Evolutionary conservation across 2,329 filamentous ascomycete genomes (phyloP), one percentile per base, ranked within the genome.

Genomic region (Aspergillus ibericus): DNA sequence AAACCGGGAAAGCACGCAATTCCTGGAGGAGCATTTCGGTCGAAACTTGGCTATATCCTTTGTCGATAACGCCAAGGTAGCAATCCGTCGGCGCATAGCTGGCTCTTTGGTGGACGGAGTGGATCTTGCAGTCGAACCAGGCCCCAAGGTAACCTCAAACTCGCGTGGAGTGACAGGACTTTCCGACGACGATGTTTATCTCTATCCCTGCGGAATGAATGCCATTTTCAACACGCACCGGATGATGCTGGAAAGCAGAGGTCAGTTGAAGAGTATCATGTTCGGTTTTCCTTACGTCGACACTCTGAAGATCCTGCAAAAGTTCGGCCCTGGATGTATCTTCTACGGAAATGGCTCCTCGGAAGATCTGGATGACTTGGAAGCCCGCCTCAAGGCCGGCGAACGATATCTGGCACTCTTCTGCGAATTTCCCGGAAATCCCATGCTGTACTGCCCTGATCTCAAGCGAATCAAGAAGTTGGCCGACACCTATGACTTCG

Each of bases 361-460:
- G 3, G 16, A 27, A 8, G 44, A 54, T 6, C 36, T 59, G 20
- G 38, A 47, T 18, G 25, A 51, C 10, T 25, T 59, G 10, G 52
- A 55, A 36, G 16, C 16, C 1, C 40, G 5, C 2, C 53, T 56
- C 3, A 32, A 22, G 10, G 46, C 36, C 8, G 57, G 53, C 22
- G 22, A 38, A 51, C 32, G 20, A 16, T 38, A 40, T 18, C 12
- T 51, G 20, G 34, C 49, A 13, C n/a, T 56, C 6, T 59, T 55
- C 38, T 53, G 47, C 36, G 48, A 52, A 44, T 40, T 47, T 12
- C 52, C 57, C 12, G 25, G 25, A 15, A 59, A 56, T 16, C n/a
- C 38, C 15, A 20, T 46, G 8, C 18, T 59, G 9, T 8, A 16
- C 1, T 22, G 25, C 8, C 36, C 40, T 6, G 51, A 56, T 16